Evolutionary conservation across 306 rosid genomes (phyloP).

Genomic region (Amphicarpaea edgeworthii): DNA sequence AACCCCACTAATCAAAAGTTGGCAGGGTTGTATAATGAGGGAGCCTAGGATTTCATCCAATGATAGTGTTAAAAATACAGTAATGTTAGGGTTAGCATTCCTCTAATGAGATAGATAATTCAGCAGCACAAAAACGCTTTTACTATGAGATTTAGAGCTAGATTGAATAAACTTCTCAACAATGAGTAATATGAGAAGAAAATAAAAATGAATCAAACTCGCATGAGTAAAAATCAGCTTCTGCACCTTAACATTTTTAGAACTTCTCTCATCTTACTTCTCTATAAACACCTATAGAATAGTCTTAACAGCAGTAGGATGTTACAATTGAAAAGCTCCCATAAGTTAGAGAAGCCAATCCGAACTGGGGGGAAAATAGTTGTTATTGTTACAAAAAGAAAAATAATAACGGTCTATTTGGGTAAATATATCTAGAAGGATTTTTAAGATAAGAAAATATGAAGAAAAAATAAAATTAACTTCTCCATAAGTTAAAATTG

Average conservation of each 20-base stretch:
- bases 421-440: no score
- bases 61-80: no score
- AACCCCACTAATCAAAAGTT: no score
- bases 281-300: background rate
- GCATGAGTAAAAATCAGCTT: background rate
- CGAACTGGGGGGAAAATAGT: no score
- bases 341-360: slow-evolving; percentile 4
- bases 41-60: no score
- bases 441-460: no score
- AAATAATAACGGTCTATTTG: no score
- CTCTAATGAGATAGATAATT: background rate
- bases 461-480: no score
- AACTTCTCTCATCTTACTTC: background rate
- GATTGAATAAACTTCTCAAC: background rate
- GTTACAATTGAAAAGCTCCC: background rate
- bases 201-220: background rate
- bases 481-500: no score
- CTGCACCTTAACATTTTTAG: background rate
- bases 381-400: background rate
- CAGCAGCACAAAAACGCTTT: background rate
- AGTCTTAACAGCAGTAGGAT: background rate
- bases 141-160: background rate
- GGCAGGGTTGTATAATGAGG: no score
- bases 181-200: background rate
- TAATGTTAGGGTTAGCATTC: no score